These are phyloP conservation scores for Leccinum aurantiacum DNA, from an alignment of 768 basidiomycete genomes.

Conservation along the genomic window DNA sequence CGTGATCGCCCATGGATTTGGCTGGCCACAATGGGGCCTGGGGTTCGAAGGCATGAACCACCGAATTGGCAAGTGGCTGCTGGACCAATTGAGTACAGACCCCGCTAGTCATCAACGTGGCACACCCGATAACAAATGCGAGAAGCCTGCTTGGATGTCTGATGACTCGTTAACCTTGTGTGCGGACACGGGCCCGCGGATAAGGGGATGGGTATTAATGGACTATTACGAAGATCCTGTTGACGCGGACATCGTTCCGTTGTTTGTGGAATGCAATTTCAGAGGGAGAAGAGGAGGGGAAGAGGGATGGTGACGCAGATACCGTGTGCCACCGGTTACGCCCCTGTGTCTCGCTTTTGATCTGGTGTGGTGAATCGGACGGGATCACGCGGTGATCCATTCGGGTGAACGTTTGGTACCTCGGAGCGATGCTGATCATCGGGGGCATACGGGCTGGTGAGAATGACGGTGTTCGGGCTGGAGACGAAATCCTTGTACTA, in stretches of 20 bases:
- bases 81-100: conserved; percentile 44
- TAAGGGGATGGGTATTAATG: conserved; percentile 76
- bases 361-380: background rate
- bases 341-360: background rate
- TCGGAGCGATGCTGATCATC: background rate
- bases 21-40: conserved; percentile 72
- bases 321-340: background rate
- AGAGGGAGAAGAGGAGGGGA: conserved; percentile 45
- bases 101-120: background rate
- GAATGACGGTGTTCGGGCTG: background rate
- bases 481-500: background rate
- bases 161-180: background rate
- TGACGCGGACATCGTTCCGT: conserved; percentile 52
- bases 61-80: conserved; percentile 69
- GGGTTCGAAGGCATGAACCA: conserved; percentile 88
- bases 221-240: conserved; percentile 69
- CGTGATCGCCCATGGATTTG: conserved; percentile 76
- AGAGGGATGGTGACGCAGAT: conserved; percentile 39
- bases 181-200: conserved; percentile 34
- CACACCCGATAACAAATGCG: background rate
- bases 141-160: background rate
- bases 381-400: background rate
- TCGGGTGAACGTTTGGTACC: background rate
- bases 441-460: background rate
- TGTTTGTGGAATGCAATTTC: conserved; percentile 81